A percentile compares a stretch with the other conserved stretches of the same genome.
Conservation (phyloP, 768 basidiomycete species). For the Boletellus emodensis region DNA sequence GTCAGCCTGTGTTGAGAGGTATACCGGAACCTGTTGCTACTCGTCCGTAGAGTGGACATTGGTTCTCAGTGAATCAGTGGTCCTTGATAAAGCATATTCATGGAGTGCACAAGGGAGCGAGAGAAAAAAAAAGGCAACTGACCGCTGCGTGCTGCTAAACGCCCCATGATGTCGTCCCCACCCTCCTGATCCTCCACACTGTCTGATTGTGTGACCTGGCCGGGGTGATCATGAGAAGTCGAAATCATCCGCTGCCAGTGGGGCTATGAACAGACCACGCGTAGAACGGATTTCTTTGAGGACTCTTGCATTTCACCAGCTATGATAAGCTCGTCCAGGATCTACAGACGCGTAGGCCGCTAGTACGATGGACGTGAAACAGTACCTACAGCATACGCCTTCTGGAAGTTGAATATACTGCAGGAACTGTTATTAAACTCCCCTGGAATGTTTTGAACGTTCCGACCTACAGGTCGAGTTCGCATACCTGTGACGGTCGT, state of each 20-base stretch:
- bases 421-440: not conserved
- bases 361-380: not conserved
- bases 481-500: slow-evolving; percentile 61
- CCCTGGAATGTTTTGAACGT: not conserved
- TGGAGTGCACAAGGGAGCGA: not conserved
- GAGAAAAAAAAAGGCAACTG: slow-evolving; percentile 33
- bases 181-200: slow-evolving; percentile 82
- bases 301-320: slow-evolving; percentile 94
- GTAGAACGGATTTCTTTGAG: slow-evolving; percentile 67
- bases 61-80: slow-evolving; percentile 26
- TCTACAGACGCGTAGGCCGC: slow-evolving; percentile 36
- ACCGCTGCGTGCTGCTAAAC: slow-evolving; percentile 71
- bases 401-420: slow-evolving; percentile 97
- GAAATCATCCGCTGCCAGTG: slow-evolving; percentile 6
- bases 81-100: slow-evolving; percentile 23
- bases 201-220: slow-evolving; percentile 81
- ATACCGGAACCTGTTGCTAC: not conserved
- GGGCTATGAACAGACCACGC: slow-evolving; percentile 40
- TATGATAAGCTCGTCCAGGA: slow-evolving; percentile 90
- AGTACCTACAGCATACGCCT: slow-evolving; percentile 74
- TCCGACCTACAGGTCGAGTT: slow-evolving; percentile 77
- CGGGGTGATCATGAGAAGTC: not conserved
- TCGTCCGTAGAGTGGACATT: not conserved
- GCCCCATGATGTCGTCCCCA: slow-evolving; percentile 74
- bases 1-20: not conserved